These are phyloP conservation scores for Plasmodium malariae DNA, from an alignment of 169 alveolate species.

Conservation along the genomic window DNA sequence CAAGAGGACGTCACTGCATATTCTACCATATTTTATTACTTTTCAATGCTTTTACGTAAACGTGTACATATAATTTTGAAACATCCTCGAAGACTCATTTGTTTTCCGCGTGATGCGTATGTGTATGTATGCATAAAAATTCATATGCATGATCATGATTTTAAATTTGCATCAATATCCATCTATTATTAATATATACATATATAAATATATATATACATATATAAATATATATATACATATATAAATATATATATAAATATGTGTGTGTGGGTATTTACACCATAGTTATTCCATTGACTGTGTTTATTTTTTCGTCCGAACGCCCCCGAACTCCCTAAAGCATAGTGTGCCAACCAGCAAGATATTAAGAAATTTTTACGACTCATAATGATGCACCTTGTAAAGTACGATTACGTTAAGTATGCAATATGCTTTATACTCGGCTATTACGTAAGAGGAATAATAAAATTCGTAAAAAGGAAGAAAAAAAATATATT, in stretches of 20 bases:
- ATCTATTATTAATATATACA: too few species aligned
- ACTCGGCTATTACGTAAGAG: conserved; percentile 32
- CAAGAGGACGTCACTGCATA: too few species aligned
- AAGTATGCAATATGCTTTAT: conserved; percentile 24
- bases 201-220: not conserved
- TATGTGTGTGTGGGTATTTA: not conserved
- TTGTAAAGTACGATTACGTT: not conserved
- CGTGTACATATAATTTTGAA: too few species aligned
- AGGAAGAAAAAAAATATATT: not conserved
- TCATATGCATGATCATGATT: too few species aligned
- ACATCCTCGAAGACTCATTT: too few species aligned
- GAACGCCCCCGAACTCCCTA: not conserved
- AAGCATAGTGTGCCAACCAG: not conserved
- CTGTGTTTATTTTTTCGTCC: not conserved
- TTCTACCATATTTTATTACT: too few species aligned
- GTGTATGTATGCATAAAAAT: too few species aligned
- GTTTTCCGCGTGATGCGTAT: too few species aligned
- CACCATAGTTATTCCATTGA: too few species aligned
- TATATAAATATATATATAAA: not conserved
- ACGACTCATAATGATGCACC: not conserved
- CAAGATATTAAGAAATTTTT: not conserved
- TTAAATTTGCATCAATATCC: too few species aligned
- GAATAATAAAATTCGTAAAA: conserved; percentile 4
- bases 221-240: not conserved
- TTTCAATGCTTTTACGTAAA: too few species aligned